These are phyloP conservation scores for Trichoderma sp. DNA, from an alignment of 2,329 filamentous ascomycete species.

Conservation along the genomic window DNA sequence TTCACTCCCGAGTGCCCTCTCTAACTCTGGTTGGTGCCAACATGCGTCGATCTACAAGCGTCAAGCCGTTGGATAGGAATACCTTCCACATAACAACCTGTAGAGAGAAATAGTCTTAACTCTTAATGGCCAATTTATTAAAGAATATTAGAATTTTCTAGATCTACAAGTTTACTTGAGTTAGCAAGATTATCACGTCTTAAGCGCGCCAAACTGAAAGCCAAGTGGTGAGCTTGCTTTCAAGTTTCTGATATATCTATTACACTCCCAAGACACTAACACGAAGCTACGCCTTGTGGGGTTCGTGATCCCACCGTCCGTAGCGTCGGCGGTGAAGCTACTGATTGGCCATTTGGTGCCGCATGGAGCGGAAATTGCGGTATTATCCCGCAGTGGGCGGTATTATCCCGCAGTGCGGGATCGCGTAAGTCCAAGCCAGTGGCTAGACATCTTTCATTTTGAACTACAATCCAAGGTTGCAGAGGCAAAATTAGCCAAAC, in stretches of 20 bases:
- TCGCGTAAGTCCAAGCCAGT: neutral
- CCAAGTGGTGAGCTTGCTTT: neutral
- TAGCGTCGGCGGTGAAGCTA: neutral
- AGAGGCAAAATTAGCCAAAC: neutral
- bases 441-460: neutral
- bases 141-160: neutral
- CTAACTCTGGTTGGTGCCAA: neutral
- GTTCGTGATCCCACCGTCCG: neutral
- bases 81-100: neutral
- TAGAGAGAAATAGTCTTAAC: neutral
- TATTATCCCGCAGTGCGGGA: neutral
- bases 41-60: neutral
- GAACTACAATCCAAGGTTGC: neutral
- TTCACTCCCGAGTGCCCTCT: neutral
- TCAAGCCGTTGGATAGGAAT: neutral
- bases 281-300: neutral
- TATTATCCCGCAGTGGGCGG: neutral
- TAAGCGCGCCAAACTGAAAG: neutral
- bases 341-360: neutral
- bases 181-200: neutral
- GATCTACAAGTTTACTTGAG: neutral
- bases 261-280: neutral
- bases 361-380: neutral
- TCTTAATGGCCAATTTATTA: neutral
- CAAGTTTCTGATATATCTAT: neutral